Conservation (phyloP, 345 rosid genomes). For the Dimocarpus longan region DNA sequence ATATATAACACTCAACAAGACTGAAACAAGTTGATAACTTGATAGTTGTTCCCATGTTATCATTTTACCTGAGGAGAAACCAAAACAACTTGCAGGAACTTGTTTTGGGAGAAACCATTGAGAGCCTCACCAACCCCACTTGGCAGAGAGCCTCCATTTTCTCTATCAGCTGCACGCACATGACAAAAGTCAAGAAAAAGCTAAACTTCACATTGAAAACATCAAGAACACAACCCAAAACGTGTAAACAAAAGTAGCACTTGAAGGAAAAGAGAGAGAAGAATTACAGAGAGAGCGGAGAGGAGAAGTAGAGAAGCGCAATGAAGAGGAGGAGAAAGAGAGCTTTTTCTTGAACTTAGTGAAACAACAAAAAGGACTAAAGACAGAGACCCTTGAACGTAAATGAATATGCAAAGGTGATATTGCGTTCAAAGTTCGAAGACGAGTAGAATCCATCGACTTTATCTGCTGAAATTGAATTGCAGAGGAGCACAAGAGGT, state of each 20-base stretch:
- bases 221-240: background rate
- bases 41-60: background rate
- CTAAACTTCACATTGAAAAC: background rate
- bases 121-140: slow-evolving; percentile 50
- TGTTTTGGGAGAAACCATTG: slow-evolving; percentile 39
- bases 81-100: slow-evolving; percentile 82
- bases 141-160: slow-evolving; percentile 44
- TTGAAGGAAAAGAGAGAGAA: background rate
- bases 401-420: slow-evolving; percentile 35
- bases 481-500: background rate
- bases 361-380: slow-evolving; percentile 31
- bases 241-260: background rate
- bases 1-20: background rate
- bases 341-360: slow-evolving; percentile 35
- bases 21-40: background rate
- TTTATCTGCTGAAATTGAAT: background rate
- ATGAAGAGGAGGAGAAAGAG: slow-evolving; percentile 21
- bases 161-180: slow-evolving; percentile 43
- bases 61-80: slow-evolving; percentile 86
- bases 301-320: slow-evolving; percentile 33
- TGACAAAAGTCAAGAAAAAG: background rate
- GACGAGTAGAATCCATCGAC: slow-evolving; percentile 22
- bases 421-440: slow-evolving; percentile 43
- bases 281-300: slow-evolving; percentile 42
- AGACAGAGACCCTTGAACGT: slow-evolving; percentile 31